These are phyloP conservation scores for Scedosporium minutisporum DNA, from an alignment of 2,329 filamentous ascomycete genomes.

Conservation along the genomic window DNA sequence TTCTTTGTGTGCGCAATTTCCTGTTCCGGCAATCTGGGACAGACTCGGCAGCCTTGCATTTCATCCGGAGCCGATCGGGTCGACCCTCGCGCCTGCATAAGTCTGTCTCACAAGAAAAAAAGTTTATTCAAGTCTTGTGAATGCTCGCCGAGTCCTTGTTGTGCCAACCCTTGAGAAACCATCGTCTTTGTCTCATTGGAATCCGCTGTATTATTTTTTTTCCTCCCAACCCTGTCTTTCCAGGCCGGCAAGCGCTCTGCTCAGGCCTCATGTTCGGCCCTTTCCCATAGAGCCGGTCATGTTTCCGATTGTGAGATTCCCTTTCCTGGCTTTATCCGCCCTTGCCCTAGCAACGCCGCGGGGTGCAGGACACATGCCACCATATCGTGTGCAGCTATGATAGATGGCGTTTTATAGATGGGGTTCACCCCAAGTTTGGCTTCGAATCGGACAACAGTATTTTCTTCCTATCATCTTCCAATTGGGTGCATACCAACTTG, in stretches of 20 bases:
- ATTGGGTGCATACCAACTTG: not conserved
- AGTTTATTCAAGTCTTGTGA: not conserved
- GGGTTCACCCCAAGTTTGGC: not conserved
- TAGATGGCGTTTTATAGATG: conserved; percentile 3
- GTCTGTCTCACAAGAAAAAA: not conserved
- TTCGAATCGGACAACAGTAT: not conserved
- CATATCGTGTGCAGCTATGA: not conserved
- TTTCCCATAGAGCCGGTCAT: not conserved
- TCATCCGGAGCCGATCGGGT: not conserved
- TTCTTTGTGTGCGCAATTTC: not conserved
- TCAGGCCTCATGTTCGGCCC: not conserved
- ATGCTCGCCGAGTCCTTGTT: not conserved
- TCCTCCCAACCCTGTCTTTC: not conserved
- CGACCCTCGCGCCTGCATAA: not conserved
- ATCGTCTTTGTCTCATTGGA: no score
- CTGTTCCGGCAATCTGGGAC: conserved; percentile 4
- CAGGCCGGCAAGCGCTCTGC: not conserved
- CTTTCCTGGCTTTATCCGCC: not conserved
- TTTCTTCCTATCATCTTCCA: not conserved
- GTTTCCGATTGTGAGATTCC: not conserved
- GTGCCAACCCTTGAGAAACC: no score
- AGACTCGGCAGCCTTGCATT: conserved; percentile 2
- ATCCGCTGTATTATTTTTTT: no score
- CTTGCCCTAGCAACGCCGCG: conserved; percentile 5
- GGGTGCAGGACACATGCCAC: not conserved